Evolutionary conservation across 2,329 filamentous ascomycete species (phyloP).

Genomic region (Raffaelea ambrosiae): DNA sequence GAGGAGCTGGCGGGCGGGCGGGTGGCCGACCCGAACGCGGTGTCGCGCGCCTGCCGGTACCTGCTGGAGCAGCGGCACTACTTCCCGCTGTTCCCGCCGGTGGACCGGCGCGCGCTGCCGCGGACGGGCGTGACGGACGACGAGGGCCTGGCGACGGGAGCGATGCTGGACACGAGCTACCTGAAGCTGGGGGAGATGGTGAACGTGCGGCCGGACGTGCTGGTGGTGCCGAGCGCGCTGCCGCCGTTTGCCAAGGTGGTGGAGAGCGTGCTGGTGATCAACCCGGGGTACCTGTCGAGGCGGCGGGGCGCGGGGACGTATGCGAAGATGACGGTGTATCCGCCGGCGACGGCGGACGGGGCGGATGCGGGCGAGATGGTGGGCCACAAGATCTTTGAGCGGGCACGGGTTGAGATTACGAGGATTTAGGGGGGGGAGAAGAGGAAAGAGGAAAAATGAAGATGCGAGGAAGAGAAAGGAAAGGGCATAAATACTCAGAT

Average conservation of each 20-base stretch:
- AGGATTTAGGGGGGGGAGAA: slow-evolving; percentile 55
- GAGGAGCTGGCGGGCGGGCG: slow-evolving; percentile 58
- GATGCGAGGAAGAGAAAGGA: no score
- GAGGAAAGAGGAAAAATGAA: not conserved
- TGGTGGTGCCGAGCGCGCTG: slow-evolving; percentile 74
- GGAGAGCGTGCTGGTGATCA: slow-evolving; percentile 81
- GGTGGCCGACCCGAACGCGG: slow-evolving; percentile 42
- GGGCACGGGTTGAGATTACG: slow-evolving; percentile 79
- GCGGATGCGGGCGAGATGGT: slow-evolving; percentile 51
- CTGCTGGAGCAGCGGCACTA: slow-evolving; percentile 87
- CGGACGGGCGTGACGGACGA: slow-evolving; percentile 54
- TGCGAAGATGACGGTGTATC: slow-evolving; percentile 67
- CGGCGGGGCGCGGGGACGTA: slow-evolving; percentile 78
- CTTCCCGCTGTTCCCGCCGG: slow-evolving; percentile 79
- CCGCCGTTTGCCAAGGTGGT: slow-evolving; percentile 88
- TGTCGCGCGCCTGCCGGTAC: slow-evolving; percentile 65
- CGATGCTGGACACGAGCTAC: slow-evolving; percentile 75
- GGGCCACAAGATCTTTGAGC: slow-evolving; percentile 68
- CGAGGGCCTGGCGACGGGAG: slow-evolving; percentile 57
- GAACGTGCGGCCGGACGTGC: slow-evolving; percentile 73
- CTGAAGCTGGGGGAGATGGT: slow-evolving; percentile 87
- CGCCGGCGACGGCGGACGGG: slow-evolving; percentile 49
- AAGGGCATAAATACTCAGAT: no score
- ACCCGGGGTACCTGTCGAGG: slow-evolving; percentile 83
- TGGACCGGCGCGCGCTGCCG: slow-evolving; percentile 57